Percentiles rank a stretch among this genome's conserved stretches.
Evolutionary conservation across 2,329 filamentous ascomycete species (phyloP).

Genomic region (Calycina herbarum): DNA sequence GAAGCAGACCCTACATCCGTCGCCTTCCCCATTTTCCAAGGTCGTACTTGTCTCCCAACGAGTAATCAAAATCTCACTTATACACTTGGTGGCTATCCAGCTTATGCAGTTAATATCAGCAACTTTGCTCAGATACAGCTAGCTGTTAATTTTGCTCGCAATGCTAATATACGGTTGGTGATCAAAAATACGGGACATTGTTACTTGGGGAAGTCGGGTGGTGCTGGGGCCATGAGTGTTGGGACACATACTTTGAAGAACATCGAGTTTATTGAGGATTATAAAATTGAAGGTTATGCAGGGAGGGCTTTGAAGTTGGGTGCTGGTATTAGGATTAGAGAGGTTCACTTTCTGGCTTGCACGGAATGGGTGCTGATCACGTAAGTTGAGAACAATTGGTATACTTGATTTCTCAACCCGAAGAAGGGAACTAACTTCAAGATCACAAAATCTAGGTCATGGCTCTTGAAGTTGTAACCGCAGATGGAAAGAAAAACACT

Average conservation of each 20-base stretch:
- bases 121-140: constrained; percentile 46
- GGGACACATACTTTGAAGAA: constrained; percentile 50
- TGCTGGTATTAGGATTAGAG: constrained; percentile 46
- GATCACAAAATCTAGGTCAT: not conserved
- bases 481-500: constrained; percentile 27
- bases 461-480: constrained; percentile 26
- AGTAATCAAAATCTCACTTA: constrained; percentile 10
- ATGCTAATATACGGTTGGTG: constrained; percentile 43
- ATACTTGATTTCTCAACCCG: not conserved
- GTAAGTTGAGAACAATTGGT: constrained; percentile 12
- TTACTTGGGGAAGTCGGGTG: constrained; percentile 24
- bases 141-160: constrained; percentile 45
- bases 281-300: constrained; percentile 38
- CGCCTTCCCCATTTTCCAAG: constrained; percentile 49
- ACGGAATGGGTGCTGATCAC: constrained; percentile 62
- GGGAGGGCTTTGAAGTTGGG: constrained; percentile 43
- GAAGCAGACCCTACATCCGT: constrained; percentile 43
- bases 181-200: constrained; percentile 28
- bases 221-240: constrained; percentile 50
- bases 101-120: constrained; percentile 39
- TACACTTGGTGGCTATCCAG: constrained; percentile 29
- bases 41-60: constrained; percentile 40
- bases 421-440: not conserved
- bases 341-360: constrained; percentile 50
- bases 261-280: constrained; percentile 40